A percentile compares a stretch with the other conserved stretches of the same genome.
Conservation (phyloP, 2,329 filamentous ascomycete genomes). For the Arthrobotrys pseudoclavata region DNA sequence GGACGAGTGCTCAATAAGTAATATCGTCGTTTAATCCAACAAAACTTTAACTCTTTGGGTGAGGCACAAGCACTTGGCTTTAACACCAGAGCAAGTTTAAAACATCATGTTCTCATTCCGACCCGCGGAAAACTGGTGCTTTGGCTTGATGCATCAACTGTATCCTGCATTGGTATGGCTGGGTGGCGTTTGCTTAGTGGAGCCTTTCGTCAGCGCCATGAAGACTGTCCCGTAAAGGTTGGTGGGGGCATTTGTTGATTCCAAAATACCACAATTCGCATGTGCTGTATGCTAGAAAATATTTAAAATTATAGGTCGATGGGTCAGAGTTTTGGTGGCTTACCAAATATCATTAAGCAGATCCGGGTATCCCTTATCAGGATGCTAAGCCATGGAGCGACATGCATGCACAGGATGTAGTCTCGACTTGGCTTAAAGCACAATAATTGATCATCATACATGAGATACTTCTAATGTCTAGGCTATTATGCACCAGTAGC, state of each 20-base stretch:
- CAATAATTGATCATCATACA: background rate
- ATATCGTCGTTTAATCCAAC: background rate
- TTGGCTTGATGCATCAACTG: background rate
- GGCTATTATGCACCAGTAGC: background rate
- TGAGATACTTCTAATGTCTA: background rate
- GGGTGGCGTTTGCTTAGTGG: conserved; percentile 11
- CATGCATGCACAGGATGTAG: background rate
- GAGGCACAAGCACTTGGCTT: background rate
- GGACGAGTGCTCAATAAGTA: background rate
- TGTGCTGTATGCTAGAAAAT: background rate
- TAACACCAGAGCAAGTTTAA: background rate
- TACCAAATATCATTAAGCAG: background rate
- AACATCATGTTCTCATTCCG: background rate
- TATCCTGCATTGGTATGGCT: background rate
- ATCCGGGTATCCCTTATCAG: background rate
- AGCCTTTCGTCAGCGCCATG: background rate
- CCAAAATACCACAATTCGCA: background rate
- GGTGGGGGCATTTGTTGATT: background rate
- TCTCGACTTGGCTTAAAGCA: background rate
- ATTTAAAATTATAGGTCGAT: too few species aligned
- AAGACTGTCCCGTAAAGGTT: background rate
- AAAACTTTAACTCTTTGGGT: background rate
- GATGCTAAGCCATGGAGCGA: background rate
- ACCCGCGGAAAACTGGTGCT: conserved; percentile 17
- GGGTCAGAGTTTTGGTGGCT: background rate